Evolutionary conservation across 805 yeast genomes (phyloP).

Genomic region (Saturnispora gosingensis): DNA sequence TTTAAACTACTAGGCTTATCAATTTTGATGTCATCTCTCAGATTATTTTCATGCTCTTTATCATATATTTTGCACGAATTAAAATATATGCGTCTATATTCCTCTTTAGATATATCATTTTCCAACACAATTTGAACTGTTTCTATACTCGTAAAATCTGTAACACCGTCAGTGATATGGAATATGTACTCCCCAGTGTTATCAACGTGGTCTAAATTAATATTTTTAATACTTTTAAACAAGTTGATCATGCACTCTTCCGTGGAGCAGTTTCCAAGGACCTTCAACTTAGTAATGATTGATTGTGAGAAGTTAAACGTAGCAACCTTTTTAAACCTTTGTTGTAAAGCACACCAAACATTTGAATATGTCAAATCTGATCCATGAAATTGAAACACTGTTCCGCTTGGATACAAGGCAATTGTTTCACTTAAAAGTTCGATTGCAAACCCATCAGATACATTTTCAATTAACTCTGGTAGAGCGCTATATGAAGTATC

Average conservation of each 20-base stretch:
- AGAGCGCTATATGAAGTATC: conserved; percentile 18
- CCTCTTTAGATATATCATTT: not conserved
- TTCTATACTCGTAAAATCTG: not conserved
- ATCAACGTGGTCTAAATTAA: not conserved
- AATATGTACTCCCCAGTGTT: not conserved
- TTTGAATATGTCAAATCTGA: conserved; percentile 15
- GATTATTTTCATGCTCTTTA: not conserved
- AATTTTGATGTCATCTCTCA: not conserved
- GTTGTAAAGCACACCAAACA: conserved; percentile 13
- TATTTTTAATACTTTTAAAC: not conserved
- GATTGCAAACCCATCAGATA: conserved; percentile 11
- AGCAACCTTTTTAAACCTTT: not conserved
- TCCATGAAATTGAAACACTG: conserved; percentile 11
- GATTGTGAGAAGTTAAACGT: conserved; percentile 1
- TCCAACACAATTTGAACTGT: not conserved
- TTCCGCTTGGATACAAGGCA: conserved; percentile 12
- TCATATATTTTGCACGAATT: not conserved
- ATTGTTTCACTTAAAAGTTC: conserved; percentile 9
- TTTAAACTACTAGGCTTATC: not conserved
- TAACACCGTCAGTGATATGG: not conserved
- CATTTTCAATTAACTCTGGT: conserved; percentile 9
- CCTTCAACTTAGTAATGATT: not conserved
- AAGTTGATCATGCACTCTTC: conserved; percentile 2
- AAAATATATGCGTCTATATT: not conserved
- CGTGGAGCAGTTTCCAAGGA: not conserved